A percentile compares a stretch with the other conserved stretches of the same genome.
These are phyloP conservation scores for Quillaja saponaria DNA, from an alignment of 306 rosid species.

Conservation along the genomic window DNA sequence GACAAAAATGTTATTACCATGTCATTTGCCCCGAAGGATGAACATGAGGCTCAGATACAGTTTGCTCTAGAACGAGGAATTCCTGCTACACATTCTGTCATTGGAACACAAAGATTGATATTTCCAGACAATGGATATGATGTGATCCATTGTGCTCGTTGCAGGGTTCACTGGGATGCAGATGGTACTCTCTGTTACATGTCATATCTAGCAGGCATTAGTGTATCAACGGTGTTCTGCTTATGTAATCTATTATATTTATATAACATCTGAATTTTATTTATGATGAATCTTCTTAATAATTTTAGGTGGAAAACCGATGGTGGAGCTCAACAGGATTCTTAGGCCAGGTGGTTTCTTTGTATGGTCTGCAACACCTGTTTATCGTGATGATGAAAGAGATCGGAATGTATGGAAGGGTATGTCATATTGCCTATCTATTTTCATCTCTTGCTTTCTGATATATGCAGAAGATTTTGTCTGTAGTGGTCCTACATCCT, in stretches of 20 bases:
- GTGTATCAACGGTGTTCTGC: constrained; percentile 7
- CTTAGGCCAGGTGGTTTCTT: constrained; percentile 93
- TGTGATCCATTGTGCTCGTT: constrained; percentile 93
- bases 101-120: constrained; percentile 83
- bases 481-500: neutral
- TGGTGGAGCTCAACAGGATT: constrained; percentile 88
- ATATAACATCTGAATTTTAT: neutral
- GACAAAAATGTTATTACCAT: constrained; percentile 79
- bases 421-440: constrained; percentile 33
- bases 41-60: constrained; percentile 98
- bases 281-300: constrained; percentile 26
- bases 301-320: constrained; percentile 76
- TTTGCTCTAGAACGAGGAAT: constrained; percentile 98
- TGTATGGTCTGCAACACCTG: constrained; percentile 97
- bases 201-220: constrained; percentile 3
- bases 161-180: constrained; percentile 99
- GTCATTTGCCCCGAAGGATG: constrained; percentile 99
- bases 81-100: constrained; percentile 91
- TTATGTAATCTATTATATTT: constrained; percentile 10
- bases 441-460: constrained; percentile 11
- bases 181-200: constrained; percentile 54
- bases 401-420: constrained; percentile 79
- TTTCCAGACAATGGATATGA: constrained; percentile 78
- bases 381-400: constrained; percentile 69
- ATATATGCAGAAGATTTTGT: neutral